Evolutionary conservation across 2,329 filamentous ascomycete genomes (phyloP), one percentile per base, ranked within the genome.

Genomic region (Venturia nashicola): DNA sequence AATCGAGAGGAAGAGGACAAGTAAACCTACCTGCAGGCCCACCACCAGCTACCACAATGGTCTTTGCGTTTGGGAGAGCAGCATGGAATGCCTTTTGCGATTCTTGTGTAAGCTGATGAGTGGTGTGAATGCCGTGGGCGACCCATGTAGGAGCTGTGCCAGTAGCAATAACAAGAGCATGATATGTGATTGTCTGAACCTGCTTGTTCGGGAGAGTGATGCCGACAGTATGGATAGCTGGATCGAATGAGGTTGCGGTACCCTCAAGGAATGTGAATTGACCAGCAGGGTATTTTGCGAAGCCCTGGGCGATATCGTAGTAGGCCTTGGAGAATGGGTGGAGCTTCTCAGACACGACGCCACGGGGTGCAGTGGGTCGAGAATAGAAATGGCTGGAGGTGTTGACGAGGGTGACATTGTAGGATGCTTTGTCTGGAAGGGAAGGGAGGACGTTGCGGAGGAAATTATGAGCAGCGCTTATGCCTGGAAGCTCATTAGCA

Each of bases 81-180:
- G 68, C 68, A 61, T 68, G 63, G 1, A 73, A 69, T 34, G 71
- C 69, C 16, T 67, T 70, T 60, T 72, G 68, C 34, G 75, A 69
- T 12, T 69, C 66, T 14, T 71, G 57, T 0, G 69, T 70, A 2
- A 66, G 66, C 54, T 68, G 67, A 9, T 67, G 67, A 59, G 66
- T 65, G 42, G 73, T 75, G 51, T 78, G 75, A 14, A 76, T 70
- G 32, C 79, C 80, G 61, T 80, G 73, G 3, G 76, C 71, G 0
- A 77, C 73, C 34, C 77, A 74, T 11, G 75, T 71, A 1, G 82
- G 80, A 14, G 69, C 76, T 46, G 79, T 78, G 8, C 83, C 83
- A 0, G 82, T 83, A 9, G 82, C 81, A 65, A 85, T 79, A 60
- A 85, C 74, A 2, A 85, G 74, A n/a, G 80, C 78, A 67, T 83